A percentile compares a stretch with the other conserved stretches of the same genome.
phyloP scores from a whole-genome alignment of 2,329 filamentous ascomycete species.

The Colletotrichum acutatum region DNA sequence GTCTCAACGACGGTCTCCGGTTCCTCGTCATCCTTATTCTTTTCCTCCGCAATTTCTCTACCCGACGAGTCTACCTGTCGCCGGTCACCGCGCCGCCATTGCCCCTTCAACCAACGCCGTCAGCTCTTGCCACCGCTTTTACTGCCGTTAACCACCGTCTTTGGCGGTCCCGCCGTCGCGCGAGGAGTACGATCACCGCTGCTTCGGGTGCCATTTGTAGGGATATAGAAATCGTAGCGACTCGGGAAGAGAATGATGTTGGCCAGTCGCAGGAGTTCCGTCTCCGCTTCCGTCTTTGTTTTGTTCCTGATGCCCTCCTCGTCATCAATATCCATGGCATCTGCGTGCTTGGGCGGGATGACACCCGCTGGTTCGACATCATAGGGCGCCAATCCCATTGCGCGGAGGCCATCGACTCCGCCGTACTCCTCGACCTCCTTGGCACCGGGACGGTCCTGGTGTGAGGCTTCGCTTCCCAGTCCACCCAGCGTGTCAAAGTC shows the following conservation, averaged over 20 bases:
- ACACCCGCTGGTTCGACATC: slow-evolving; percentile 49
- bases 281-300: slow-evolving; percentile 54
- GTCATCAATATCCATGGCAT: slow-evolving; percentile 43
- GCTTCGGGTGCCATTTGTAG: slow-evolving; percentile 21
- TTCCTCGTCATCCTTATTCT: slow-evolving; percentile 2
- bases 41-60: slow-evolving; percentile 6
- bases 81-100: slow-evolving; percentile 30
- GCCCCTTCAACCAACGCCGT: slow-evolving; percentile 39
- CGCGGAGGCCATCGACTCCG: slow-evolving; percentile 61
- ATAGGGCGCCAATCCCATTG: slow-evolving; percentile 69
- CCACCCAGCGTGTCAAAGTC: slow-evolving; percentile 67
- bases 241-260: slow-evolving; percentile 68
- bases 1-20: slow-evolving; percentile 20
- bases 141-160: slow-evolving; percentile 11
- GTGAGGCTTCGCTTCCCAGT: slow-evolving; percentile 62
- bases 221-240: slow-evolving; percentile 38
- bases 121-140: slow-evolving; percentile 28
- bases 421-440: slow-evolving; percentile 63
- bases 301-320: slow-evolving; percentile 40
- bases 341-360: slow-evolving; percentile 37
- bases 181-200: slow-evolving; percentile 37
- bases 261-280: slow-evolving; percentile 63
- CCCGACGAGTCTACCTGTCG: slow-evolving; percentile 11
- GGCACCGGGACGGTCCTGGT: slow-evolving; percentile 58
- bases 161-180: slow-evolving; percentile 10